Evolutionary conservation across 257 asterid species (phyloP).

Genomic region (Solanum tarapatanum): DNA sequence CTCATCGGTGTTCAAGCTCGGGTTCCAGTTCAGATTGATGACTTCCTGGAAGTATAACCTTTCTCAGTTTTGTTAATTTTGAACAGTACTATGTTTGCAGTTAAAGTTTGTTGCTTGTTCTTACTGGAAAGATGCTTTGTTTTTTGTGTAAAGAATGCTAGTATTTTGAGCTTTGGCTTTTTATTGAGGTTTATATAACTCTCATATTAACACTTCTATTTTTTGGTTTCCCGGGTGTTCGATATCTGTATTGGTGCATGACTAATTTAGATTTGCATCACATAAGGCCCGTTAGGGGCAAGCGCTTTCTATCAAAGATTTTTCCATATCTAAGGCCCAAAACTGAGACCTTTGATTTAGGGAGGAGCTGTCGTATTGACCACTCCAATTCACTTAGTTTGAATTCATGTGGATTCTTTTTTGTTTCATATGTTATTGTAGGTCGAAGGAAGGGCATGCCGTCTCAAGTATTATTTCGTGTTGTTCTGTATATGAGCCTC

Average conservation of each 20-base stretch:
- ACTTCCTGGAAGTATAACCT: not conserved
- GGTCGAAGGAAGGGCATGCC: not conserved
- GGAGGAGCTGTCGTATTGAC: not conserved
- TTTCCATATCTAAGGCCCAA: not conserved
- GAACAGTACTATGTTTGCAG: not conserved
- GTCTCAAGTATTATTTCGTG: not conserved
- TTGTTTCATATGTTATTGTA: not conserved
- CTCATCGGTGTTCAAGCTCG: not conserved
- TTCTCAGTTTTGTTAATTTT: not conserved
- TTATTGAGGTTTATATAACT: not conserved
- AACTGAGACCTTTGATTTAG: not conserved
- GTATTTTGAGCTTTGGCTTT: not conserved
- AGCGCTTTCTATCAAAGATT: not conserved
- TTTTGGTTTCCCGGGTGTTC: not conserved
- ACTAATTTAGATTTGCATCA: accelerated
- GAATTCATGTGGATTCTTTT: not conserved
- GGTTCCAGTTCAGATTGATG: not conserved
- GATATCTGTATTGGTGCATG: accelerated
- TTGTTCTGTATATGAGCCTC: not conserved
- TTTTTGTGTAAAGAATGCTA: not conserved
- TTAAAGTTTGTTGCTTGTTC: not conserved
- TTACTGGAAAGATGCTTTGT: not conserved
- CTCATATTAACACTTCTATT: not conserved
- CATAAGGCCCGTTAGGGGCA: not conserved
- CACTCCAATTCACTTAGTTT: not conserved